phyloP scores from a whole-genome alignment of 148 eudicot genomes.

The Hydrangea macrophylla region DNA sequence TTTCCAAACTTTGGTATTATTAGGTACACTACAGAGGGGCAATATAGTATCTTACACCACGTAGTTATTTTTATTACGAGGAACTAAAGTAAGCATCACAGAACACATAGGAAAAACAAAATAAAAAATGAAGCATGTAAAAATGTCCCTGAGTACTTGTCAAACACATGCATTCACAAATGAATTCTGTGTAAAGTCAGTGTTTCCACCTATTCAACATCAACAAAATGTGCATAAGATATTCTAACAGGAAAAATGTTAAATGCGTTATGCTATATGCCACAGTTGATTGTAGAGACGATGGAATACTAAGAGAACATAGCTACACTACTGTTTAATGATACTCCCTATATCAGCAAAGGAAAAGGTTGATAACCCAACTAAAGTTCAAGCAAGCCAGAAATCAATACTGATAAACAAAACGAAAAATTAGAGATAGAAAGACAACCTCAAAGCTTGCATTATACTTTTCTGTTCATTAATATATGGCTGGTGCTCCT shows the following conservation, averaged over 20 bases:
- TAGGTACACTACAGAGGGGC: too few species aligned
- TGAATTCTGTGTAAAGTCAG: neutral
- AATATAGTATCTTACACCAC: too few species aligned
- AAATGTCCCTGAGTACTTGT: neutral
- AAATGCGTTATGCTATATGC: too few species aligned
- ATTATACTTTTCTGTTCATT: conserved; percentile 80
- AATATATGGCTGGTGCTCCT: conserved; percentile 52
- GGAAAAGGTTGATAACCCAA: neutral
- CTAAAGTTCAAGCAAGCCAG: too few species aligned
- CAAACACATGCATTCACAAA: neutral
- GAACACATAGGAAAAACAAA: too few species aligned
- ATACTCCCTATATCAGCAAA: neutral
- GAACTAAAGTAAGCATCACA: too few species aligned
- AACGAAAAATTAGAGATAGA: conserved; percentile 11
- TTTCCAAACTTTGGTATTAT: too few species aligned
- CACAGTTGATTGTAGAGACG: too few species aligned
- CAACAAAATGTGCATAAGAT: neutral
- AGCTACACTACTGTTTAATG: neutral
- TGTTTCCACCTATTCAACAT: neutral
- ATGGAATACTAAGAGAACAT: neutral
- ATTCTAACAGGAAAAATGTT: too few species aligned
- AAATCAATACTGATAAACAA: too few species aligned
- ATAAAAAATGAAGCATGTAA: neutral
- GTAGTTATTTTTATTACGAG: too few species aligned
- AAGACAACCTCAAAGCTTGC: conserved; percentile 83